Evolutionary conservation across 768 basidiomycete genomes (phyloP), one percentile per base, ranked within the genome.

Genomic region (Lyophyllum decastes): DNA sequence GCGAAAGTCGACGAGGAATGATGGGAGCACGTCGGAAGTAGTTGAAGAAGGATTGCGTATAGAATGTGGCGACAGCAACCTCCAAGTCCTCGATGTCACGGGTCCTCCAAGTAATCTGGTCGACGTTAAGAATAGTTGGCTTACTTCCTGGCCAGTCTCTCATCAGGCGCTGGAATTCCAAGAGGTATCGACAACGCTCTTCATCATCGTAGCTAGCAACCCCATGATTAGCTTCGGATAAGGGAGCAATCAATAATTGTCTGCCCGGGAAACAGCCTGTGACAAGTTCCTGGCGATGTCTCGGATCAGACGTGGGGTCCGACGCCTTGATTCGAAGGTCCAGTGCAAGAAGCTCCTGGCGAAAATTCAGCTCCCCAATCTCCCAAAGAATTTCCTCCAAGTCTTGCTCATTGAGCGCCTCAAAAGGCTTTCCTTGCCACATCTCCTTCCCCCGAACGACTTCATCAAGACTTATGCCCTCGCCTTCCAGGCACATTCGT

Each of bases 1-100:
- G 44, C n/a, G 49, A 60, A 30, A 63, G 55, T 10, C 43, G 34
- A 14, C 25, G 26, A 12, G 59, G 55, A 40, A 63, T 33, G 40
- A 60, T 47, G 1, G 55, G 55, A 17, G 61, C 52, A 16, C 35
- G 55, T 8, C 35, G 27, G 24, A 63, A 63, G 38, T 63, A 26
- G n/a, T 55, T 57, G 49, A 24, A 63, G 30, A 63, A 63, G 8
- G 52, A 49, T 26, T 50, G 40, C 1, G 44, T 46, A 41, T 60
- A 63, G 19, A 54, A 54, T 21, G 8, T 2, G 10, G 58, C 53
- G 2, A 59, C 9, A 2, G 10, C 47, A 10, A 19, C 16, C 40
- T 63, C 55, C 4, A 63, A 47, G 6, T 57, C 49, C 8, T 57
- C 41, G 2, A 55, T 33, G 1, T 57, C 49, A 16, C 25, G 2